These are phyloP conservation scores for Nicotiana paniculata DNA, from an alignment of 257 asterid species.

Conservation along the genomic window DNA sequence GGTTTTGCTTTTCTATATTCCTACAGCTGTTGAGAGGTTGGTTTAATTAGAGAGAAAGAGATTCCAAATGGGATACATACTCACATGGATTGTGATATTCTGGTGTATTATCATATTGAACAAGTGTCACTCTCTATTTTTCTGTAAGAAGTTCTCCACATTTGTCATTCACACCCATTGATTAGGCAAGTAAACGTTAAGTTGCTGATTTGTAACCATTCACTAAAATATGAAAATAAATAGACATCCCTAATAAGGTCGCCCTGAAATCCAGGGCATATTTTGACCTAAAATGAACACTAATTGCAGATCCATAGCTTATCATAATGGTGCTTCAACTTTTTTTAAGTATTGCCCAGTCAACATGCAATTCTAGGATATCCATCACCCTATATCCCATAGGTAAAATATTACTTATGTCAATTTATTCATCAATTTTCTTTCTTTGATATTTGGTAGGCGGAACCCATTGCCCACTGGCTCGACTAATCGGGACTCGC, in stretches of 20 bases:
- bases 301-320: conserved; percentile 3
- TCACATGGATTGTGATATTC: neutral
- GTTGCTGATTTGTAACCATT: neutral
- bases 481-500: neutral
- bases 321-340: neutral
- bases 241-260: neutral
- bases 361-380: neutral
- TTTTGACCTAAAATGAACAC: conserved; percentile 14
- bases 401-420: neutral
- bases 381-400: neutral
- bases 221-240: neutral
- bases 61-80: neutral
- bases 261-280: conserved; percentile 16
- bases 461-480: no score
- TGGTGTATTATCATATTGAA: neutral
- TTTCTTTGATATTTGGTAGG: no score
- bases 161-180: neutral
- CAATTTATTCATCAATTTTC: neutral
- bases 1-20: neutral
- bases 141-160: neutral
- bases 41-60: neutral
- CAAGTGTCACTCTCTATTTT: neutral
- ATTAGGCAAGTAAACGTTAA: neutral
- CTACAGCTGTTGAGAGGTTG: neutral
- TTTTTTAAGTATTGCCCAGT: conserved; percentile 1